A percentile compares a stretch with the other conserved stretches of the same genome.
phyloP scores from a whole-genome alignment of 208 protist genomes.

The Acanthamoeba healyi region DNA sequence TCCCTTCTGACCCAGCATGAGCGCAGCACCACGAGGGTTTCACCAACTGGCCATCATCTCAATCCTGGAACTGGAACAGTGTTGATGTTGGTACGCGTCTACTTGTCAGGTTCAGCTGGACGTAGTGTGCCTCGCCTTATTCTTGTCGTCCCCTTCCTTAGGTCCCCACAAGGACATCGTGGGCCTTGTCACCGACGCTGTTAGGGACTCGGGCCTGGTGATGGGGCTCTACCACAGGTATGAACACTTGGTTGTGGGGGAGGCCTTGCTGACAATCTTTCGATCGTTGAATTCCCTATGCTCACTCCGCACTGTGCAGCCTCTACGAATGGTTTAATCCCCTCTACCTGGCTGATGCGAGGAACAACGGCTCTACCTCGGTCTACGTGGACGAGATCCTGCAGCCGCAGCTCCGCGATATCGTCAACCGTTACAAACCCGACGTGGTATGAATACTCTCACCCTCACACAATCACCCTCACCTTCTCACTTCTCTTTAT shows the following conservation, averaged over 20 bases:
- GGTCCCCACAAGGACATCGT: slow-evolving; percentile 70
- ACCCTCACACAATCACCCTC: background rate
- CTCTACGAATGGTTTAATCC: slow-evolving; percentile 81
- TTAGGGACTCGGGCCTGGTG: slow-evolving; percentile 57
- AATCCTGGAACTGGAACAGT: slow-evolving; percentile 84
- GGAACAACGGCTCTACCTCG: background rate
- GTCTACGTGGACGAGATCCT: slow-evolving; percentile 77
- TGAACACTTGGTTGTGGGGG: no score
- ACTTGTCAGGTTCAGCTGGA: no score
- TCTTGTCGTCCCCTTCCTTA: background rate
- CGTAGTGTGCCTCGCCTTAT: background rate
- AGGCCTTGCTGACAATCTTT: background rate
- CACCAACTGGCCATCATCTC: slow-evolving; percentile 62
- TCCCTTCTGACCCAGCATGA: no score
- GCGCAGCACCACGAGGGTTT: slow-evolving; percentile 87
- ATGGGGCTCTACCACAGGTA: slow-evolving; percentile 85
- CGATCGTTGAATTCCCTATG: background rate
- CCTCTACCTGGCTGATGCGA: slow-evolving; percentile 75
- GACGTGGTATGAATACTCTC: slow-evolving; percentile 73
- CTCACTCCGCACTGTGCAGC: background rate
- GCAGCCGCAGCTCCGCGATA: slow-evolving; percentile 78
- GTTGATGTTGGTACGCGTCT: slow-evolving; percentile 53
- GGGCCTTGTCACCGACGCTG: slow-evolving; percentile 54
- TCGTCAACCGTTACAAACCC: slow-evolving; percentile 83
- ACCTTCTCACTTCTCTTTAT: background rate